Base-by-base conservation (phyloP, 345 rosid genomes). In the Salix udensis region DNA sequence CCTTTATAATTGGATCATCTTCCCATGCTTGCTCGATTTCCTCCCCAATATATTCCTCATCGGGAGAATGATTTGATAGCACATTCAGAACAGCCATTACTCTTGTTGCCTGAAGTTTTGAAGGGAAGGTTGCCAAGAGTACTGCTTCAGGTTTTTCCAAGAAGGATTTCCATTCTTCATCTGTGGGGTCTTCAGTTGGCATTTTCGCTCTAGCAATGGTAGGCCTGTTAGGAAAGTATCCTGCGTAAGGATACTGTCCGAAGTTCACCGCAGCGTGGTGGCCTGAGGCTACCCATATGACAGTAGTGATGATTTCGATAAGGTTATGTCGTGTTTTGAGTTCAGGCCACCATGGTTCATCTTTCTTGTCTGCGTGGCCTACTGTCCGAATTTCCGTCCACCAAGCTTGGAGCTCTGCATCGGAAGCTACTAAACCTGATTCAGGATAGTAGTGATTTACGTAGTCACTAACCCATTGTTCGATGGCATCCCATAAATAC, bases 241-340 rank as follows among this genome's bases (percentile, higher is more conserved):
- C 93, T 0, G 55, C 91, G 34, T 67, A 84, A 19, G 83, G 5
- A 66, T 89, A 88, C 30, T 89, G 92, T 4, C 89, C 91, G 21
- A 85, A 89, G 84, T 89, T 87, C 4, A 89, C 90, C 0, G 90
- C 79, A 2, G 90, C 85, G 10, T 89, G 90, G 75, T 85, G 91
- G 2, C 86, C 88, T 1, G 91, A 86, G 36, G 88, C 6, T 7
- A 83, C 80, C 91, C 91, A 88, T 0, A 75, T 75, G 0, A 89
- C 85, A 18, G 81, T 84, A 9, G 91, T 88, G 48, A 79, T 15
- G 11, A 85, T 85, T 3, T 81, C 72, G 37, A 84, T 77, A 0
- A 89, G 83, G 70, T 86, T 80, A 21, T 72, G 11, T 1, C 72
- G 81, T 42, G 81, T 83, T 68, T 74, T 62, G 19, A 87, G 81